phyloP scores from a whole-genome alignment of 441 rosid species.

The Erodium trifolium region DNA sequence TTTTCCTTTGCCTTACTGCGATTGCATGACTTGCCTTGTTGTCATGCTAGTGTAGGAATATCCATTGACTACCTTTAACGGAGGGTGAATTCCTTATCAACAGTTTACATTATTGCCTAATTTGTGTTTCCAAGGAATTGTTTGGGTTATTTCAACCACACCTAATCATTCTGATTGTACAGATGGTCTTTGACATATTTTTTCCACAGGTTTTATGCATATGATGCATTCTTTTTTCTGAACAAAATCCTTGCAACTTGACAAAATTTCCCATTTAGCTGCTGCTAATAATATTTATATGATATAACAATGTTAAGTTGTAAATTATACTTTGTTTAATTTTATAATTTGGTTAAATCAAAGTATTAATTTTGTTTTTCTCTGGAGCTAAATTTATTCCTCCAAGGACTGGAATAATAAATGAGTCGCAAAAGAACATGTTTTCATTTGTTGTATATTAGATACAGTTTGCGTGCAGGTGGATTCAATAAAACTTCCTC shows the following conservation, averaged over 20 bases:
- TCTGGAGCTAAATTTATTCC: not conserved
- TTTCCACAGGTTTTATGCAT: not conserved
- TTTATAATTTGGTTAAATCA: not conserved
- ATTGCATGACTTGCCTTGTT: not conserved
- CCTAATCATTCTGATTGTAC: too few species aligned
- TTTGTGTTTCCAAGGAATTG: not conserved
- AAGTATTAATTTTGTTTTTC: not conserved
- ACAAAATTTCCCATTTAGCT: not conserved
- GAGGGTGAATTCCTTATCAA: not conserved
- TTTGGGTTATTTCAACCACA: not conserved
- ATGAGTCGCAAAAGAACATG: not conserved
- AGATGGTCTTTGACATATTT: not conserved
- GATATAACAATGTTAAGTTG: not conserved
- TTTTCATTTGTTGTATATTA: not conserved
- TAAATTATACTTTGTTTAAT: not conserved
- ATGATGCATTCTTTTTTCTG: not conserved
- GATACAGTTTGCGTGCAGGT: not conserved
- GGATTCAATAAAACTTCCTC: not conserved
- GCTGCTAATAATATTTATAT: not conserved
- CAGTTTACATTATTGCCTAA: not conserved
- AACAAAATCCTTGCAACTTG: not conserved
- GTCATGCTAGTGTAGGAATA: not conserved
- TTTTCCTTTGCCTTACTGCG: not conserved
- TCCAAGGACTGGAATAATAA: not conserved
- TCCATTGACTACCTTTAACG: not conserved